A percentile compares a stretch with the other conserved stretches of the same genome.
These are phyloP conservation scores for Harrya chromipes DNA, from an alignment of 768 basidiomycete species.

Conservation along the genomic window DNA sequence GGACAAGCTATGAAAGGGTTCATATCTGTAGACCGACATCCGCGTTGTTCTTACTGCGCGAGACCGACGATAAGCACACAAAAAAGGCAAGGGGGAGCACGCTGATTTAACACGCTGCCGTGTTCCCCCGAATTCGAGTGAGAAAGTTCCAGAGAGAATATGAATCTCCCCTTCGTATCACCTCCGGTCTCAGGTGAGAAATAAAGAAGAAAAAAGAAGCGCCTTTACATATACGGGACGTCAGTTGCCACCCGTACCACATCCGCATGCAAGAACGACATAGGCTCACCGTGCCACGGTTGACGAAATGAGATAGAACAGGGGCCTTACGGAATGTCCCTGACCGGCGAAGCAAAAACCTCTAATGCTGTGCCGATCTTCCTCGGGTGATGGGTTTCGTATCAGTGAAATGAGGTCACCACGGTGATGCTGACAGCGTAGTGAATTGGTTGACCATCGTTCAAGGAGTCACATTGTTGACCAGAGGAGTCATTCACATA, in stretches of 20 bases:
- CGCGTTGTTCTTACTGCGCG: background rate
- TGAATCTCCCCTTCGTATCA: conserved; percentile 9
- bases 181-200: conserved; percentile 4
- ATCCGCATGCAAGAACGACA: background rate
- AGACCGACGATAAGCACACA: background rate
- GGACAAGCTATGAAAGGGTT: background rate
- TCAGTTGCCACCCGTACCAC: conserved; percentile 10
- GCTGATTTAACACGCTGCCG: conserved; percentile 8
- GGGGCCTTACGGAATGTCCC: conserved; percentile 20
- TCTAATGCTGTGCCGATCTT: conserved; percentile 23
- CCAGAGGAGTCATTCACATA: background rate
- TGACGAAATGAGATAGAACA: conserved; percentile 2
- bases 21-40: background rate
- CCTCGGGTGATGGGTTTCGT: conserved; percentile 8
- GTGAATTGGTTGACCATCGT: background rate
- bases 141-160: background rate
- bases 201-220: conserved; percentile 2
- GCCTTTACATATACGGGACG: conserved; percentile 5
- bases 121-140: background rate
- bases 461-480: background rate
- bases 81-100: background rate
- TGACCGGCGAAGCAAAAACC: conserved; percentile 19
- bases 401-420: conserved; percentile 8
- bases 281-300: background rate
- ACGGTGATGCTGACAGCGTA: background rate